Evolutionary conservation across 192 early-diverging fungal species (phyloP).

Genomic region (Backusella macrospora): DNA sequence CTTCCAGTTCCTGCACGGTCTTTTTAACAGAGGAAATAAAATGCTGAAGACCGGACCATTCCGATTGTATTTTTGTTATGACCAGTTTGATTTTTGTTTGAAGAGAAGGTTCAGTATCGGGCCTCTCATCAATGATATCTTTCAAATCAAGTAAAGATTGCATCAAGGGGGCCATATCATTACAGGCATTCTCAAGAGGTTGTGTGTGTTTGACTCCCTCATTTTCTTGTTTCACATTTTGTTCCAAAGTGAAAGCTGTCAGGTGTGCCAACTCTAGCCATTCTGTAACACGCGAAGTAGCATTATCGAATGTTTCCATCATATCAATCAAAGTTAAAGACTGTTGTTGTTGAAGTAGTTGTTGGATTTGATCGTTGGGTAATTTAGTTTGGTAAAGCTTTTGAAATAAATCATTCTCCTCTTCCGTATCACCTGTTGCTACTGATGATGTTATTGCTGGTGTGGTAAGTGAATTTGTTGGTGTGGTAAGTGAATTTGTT

Average conservation of each 20-base stretch:
- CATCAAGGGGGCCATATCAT: slow-evolving; percentile 49
- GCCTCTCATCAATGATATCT: slow-evolving; percentile 27
- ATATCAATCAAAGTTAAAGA: neutral
- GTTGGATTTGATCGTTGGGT: neutral
- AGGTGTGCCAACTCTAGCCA: slow-evolving; percentile 60
- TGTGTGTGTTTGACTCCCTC: slow-evolving; percentile 37
- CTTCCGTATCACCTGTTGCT: slow-evolving; percentile 9
- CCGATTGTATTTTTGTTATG: slow-evolving; percentile 50
- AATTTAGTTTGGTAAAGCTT: neutral
- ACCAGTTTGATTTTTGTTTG: slow-evolving; percentile 8
- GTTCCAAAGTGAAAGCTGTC: slow-evolving; percentile 54
- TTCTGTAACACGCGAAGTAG: slow-evolving; percentile 1
- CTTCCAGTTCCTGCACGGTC: slow-evolving; percentile 43
- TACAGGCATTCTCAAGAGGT: slow-evolving; percentile 46
- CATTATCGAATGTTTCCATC: neutral
- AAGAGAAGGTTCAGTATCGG: slow-evolving; percentile 6
- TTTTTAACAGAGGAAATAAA: slow-evolving; percentile 58
- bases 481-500: neutral
- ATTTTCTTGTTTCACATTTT: slow-evolving; percentile 47
- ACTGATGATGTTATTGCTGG: slow-evolving; percentile 10
- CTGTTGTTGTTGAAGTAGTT: neutral
- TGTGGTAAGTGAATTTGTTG: slow-evolving; percentile 11
- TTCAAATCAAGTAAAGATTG: slow-evolving; percentile 47
- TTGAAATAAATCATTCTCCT: neutral
- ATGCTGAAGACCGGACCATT: slow-evolving; percentile 59